Evolutionary conservation across 805 yeast genomes (phyloP), one percentile per base, ranked within the genome.

Genomic region (Dipodascopsis uninucleata): DNA sequence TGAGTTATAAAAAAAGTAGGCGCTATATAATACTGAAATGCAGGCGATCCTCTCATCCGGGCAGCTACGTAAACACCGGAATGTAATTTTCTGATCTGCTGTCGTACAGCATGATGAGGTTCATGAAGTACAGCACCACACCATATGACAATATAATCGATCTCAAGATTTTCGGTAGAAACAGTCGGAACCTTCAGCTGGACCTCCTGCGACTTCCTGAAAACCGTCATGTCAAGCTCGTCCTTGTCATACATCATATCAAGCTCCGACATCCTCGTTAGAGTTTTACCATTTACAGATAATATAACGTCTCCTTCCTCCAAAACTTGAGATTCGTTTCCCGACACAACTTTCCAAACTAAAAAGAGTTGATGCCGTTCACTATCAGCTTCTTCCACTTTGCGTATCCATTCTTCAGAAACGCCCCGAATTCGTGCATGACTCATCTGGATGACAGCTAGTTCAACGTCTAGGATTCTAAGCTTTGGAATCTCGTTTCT

Each of bases 21-120:
- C 17, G 81, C 77, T 46, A 89, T 75, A 10, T 85, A 85, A 62
- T 84, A 87, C 60, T 84, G 89, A 44, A 79, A 74, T 14, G 93
- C 93, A 5, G 96, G 96, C 0, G 95, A 85, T 5, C 96, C 95
- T 28, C 78, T 74, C 33, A 81, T 74, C 60, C 84, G 76, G 20
- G 79, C 72, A 1, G 87, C 81, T 42, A 87, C 81, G 60, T 88
- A 89, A n/a, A 89, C 93, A 42, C 78, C 79, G 14, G 90, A 81
- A 9, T 95, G 96, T 41, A 86, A 69, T 44, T 76, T 71, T 41
- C 77, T 77, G 76, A 85, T 81, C 29, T 84, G 79, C 67, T 88
- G 96, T 52, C 89, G 77, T 14, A 88, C 96, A 6, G 93, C 90
- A 60, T 84, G 94, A 63, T 87, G 96, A n/a, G 96, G 96, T 29